These are phyloP conservation scores for Spizellomyces sp. DNA, from an alignment of 192 early-diverging fungal genomes.

Conservation along the genomic window DNA sequence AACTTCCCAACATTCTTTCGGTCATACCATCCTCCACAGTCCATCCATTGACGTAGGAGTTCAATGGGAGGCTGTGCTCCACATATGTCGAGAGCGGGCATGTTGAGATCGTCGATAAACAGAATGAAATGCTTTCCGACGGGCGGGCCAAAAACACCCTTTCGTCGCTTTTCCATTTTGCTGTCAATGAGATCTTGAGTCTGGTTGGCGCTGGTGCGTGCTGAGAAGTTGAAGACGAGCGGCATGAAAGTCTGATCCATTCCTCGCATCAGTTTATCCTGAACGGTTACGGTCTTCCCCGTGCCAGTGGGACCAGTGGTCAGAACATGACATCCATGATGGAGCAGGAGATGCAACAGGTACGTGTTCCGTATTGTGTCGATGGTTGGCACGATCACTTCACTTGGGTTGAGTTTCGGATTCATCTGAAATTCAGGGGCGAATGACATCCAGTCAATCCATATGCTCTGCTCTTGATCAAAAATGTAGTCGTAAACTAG, in stretches of 20 bases:
- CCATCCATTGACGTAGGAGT: conserved; percentile 64
- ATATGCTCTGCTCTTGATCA: conserved; percentile 41
- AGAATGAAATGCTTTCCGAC: conserved; percentile 59
- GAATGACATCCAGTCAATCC: conserved; percentile 57
- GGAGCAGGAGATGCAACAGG: conserved; percentile 52
- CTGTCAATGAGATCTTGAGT: conserved; percentile 65
- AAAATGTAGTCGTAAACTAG: conserved; percentile 60
- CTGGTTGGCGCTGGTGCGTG: conserved; percentile 61
- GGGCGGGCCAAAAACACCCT: conserved; percentile 66
- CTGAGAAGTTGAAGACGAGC: conserved; percentile 62
- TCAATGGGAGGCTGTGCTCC: conserved; percentile 68
- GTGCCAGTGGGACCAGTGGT: conserved; percentile 62
- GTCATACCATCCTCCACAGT: conserved; percentile 67
- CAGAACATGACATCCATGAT: conserved; percentile 57
- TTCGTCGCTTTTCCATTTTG: conserved; percentile 65
- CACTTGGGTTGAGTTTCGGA: conserved; percentile 41
- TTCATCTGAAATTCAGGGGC: conserved; percentile 50
- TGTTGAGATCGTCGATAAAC: conserved; percentile 68
- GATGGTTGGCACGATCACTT: conserved; percentile 62
- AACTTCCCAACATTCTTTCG: conserved; percentile 59
- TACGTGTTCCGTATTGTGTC: conserved; percentile 64
- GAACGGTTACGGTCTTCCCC: conserved; percentile 64
- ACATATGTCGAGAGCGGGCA: conserved; percentile 63
- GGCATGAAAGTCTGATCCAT: conserved; percentile 52
- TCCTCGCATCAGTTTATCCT: conserved; percentile 60